A percentile compares a stretch with the other conserved stretches of the same genome.
Conservation (phyloP, 2,329 filamentous ascomycete species). For the Monascus ruber region DNA sequence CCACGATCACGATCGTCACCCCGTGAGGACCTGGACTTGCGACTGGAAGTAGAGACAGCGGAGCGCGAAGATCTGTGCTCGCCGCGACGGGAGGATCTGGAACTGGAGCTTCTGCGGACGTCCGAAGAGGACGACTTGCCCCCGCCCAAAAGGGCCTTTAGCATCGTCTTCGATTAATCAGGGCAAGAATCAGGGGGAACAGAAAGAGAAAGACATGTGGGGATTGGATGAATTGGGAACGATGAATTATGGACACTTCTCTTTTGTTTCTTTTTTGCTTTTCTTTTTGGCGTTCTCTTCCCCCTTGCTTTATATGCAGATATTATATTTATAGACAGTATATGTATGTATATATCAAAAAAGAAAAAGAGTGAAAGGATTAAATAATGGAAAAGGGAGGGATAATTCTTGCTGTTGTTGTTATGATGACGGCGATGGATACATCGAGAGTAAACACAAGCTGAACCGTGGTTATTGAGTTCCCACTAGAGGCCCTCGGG, state of each 20-base stretch:
- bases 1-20: conserved; percentile 37
- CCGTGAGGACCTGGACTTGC: conserved; percentile 26
- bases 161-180: conserved; percentile 25
- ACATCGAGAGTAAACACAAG: conserved; percentile 18
- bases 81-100: conserved; percentile 22
- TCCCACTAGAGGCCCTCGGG: too few species aligned
- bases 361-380: neutral
- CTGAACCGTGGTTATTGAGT: conserved; percentile 20
- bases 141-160: conserved; percentile 28
- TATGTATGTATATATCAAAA: neutral
- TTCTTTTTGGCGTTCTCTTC: too few species aligned
- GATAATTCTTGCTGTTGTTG: neutral
- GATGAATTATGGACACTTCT: too few species aligned
- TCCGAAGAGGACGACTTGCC: conserved; percentile 21
- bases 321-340: too few species aligned
- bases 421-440: conserved; percentile 11
- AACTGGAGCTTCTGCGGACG: conserved; percentile 21
- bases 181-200: conserved; percentile 18
- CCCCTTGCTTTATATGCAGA: too few species aligned
- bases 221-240: too few species aligned
- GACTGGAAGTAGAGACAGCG: conserved; percentile 20
- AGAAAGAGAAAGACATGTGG: conserved; percentile 2
- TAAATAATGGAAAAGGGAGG: neutral
- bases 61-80: conserved; percentile 17
- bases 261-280: too few species aligned